Evolutionary conservation across 2,329 filamentous ascomycete species (phyloP), one percentile per base, ranked within the genome.

Genomic region (Fusarium chaquense): DNA sequence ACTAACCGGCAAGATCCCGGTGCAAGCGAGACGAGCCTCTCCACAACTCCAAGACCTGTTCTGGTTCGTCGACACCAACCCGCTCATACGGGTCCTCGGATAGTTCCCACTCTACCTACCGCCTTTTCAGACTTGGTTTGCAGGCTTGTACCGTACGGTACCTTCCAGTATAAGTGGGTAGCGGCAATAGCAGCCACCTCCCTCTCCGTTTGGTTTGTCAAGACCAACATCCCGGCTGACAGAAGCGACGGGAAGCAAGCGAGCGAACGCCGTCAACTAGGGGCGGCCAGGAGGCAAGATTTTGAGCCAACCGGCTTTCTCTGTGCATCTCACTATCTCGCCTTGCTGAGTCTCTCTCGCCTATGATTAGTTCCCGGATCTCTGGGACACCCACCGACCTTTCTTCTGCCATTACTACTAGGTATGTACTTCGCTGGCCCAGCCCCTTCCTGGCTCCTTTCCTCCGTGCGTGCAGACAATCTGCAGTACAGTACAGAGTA

Each of bases 351-450:
- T 45, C 44, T 63, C 63, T 49, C 70, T 73, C 70, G 70, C 65
- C 71, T 74, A 67, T 71, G 52, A 73, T 73, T 74, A 74, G 71
- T 67, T 73, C 69, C 71, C 71, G 71, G 60, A 69, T 67, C 67
- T 58, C 69, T 73, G 71, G 71, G 70, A 70, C 52, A 28, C 24
- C 49, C 66, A 38, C 58, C 53, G 65, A 60, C 52, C 62, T 64
- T 70, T 58, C 28, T n/a, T 36, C 41, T 56, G 18, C 35, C 30
- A 35, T 28, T 55, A 22, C 66, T 61, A 54, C 28, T 30, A 26
- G 24, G 24, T 26, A 30, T 30, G 28, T 30, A 30, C 55, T 51
- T 57, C 35, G 67, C 45, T 62, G 56, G 57, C 66, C 53, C 28
- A 50, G 51, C 33, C 62, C 46, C 43, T 55, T 52, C 60, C 59